Percentiles rank a stretch among this genome's conserved stretches.
phyloP scores from a whole-genome alignment of 306 rosid species.

The Bauhinia variegata region DNA sequence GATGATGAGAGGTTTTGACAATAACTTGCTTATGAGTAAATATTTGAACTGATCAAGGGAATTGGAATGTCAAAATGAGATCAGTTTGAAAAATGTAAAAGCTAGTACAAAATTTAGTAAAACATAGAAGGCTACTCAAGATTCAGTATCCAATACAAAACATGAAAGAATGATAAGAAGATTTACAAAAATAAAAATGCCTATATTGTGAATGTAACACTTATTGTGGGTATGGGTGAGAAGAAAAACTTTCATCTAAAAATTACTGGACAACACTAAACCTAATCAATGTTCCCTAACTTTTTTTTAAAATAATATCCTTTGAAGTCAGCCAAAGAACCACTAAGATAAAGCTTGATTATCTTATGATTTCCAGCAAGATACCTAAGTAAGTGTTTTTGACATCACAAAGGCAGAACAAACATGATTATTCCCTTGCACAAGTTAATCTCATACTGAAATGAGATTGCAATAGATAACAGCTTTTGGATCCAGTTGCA shows the following conservation, averaged over 20 bases:
- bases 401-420: background rate
- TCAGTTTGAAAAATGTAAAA: background rate
- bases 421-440: background rate
- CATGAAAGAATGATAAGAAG: background rate
- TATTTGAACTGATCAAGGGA: background rate
- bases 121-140: background rate
- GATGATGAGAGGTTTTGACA: background rate
- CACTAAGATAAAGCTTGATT: background rate
- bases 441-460: constrained; percentile 14
- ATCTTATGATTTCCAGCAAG: background rate
- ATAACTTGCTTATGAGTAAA: background rate
- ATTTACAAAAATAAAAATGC: too few relatives aligned
- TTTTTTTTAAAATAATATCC: background rate
- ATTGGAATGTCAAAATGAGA: too few relatives aligned
- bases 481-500: background rate
- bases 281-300: background rate
- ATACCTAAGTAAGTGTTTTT: constrained; percentile 7
- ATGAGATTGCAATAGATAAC: constrained; percentile 6
- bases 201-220: background rate
- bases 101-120: background rate
- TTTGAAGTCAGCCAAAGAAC: background rate
- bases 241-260: background rate
- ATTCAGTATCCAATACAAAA: constrained; percentile 3
- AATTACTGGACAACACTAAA: background rate
- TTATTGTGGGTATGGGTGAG: background rate